A percentile compares a stretch with the other conserved stretches of the same genome.
Evolutionary conservation across 2,329 filamentous ascomycete species (phyloP).

Genomic region (Colletotrichum sp.): DNA sequence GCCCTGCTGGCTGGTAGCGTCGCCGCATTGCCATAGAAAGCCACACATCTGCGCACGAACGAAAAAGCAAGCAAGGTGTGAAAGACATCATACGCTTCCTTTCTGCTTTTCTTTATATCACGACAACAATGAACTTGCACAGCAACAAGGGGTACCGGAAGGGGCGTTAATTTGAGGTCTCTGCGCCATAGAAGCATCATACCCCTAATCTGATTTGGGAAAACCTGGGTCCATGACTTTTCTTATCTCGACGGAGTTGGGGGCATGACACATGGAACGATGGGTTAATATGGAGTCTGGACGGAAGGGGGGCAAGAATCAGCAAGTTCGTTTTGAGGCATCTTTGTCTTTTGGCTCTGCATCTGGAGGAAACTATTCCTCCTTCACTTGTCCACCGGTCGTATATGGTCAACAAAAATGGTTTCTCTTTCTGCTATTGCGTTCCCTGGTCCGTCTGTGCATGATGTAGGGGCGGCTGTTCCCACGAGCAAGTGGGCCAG

Average conservation of each 20-base stretch:
- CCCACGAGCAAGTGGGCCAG: neutral
- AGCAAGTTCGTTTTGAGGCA: neutral
- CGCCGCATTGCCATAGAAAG: conserved; percentile 3
- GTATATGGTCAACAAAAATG: conserved; percentile 6
- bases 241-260: conserved; percentile 6
- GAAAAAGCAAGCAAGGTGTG: neutral
- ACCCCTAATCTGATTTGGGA: conserved; percentile 20
- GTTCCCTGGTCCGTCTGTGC: neutral
- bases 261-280: neutral
- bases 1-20: conserved; percentile 43
- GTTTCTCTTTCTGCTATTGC: neutral
- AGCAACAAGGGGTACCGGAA: conserved; percentile 9
- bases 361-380: neutral
- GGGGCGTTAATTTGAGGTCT: conserved; percentile 11
- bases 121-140: conserved; percentile 20
- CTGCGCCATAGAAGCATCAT: conserved; percentile 20
- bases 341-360: neutral
- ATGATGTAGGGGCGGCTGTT: neutral
- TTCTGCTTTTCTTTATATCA: neutral
- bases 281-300: conserved; percentile 14
- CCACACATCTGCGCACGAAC: neutral
- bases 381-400: neutral
- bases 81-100: neutral
- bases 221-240: conserved; percentile 9
- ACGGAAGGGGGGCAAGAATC: neutral